phyloP scores from a whole-genome alignment of 805 yeast genomes.

The Wickerhamomyces chambardii region DNA sequence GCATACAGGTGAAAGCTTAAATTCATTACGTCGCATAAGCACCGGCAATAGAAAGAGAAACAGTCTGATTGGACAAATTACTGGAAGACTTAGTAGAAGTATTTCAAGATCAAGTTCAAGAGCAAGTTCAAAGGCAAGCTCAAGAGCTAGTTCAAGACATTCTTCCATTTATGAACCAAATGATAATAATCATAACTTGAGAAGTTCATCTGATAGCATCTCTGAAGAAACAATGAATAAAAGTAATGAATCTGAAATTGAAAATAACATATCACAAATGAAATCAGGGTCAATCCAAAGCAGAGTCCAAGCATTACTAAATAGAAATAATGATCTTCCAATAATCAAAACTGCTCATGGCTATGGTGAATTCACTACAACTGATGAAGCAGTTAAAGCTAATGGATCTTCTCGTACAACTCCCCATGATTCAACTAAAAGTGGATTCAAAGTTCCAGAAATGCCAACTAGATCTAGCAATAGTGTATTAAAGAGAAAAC shows the following conservation, averaged over 20 bases:
- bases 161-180: constrained; percentile 17
- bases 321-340: constrained; percentile 32
- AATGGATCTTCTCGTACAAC: too few relatives aligned
- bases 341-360: constrained; percentile 64
- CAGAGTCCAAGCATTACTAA: constrained; percentile 17
- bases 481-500: constrained; percentile 3
- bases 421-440: constrained; percentile 9
- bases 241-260: not conserved
- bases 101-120: not conserved
- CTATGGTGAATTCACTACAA: constrained; percentile 61
- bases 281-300: constrained; percentile 17
- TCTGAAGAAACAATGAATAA: constrained; percentile 7
- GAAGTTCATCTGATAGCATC: constrained; percentile 15
- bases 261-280: not conserved
- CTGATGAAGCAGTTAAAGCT: not conserved
- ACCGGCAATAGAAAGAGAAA: constrained; percentile 14
- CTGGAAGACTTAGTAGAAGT: constrained; percentile 15
- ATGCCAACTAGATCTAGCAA: not conserved
- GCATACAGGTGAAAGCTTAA: constrained; percentile 23
- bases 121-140: constrained; percentile 3
- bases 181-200: constrained; percentile 10
- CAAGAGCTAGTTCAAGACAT: constrained; percentile 14
- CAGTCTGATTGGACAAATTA: constrained; percentile 15
- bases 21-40: constrained; percentile 18
- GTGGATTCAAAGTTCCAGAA: constrained; percentile 18